Evolutionary conservation across 179 eudicot species (phyloP).

Genomic region (Spergularia azorica): DNA sequence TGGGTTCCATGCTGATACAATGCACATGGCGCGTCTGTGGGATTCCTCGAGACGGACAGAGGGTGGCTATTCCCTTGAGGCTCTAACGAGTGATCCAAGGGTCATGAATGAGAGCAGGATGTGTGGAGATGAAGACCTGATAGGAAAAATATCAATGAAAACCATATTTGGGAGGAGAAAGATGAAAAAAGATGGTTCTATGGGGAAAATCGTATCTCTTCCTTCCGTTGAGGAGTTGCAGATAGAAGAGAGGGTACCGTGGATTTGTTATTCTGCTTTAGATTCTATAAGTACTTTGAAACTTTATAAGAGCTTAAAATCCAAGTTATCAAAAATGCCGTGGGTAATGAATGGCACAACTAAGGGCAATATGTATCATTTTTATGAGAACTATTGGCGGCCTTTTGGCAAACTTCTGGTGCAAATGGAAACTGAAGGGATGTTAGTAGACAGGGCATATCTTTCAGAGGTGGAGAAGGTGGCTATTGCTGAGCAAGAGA

Average conservation of each 20-base stretch:
- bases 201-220: conserved; percentile 69
- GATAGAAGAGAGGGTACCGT: conserved; percentile 59
- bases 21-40: conserved; percentile 99
- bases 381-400: conserved; percentile 76
- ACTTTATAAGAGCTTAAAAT: conserved; percentile 77
- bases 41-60: conserved; percentile 77
- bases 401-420: conserved; percentile 95
- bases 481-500: conserved; percentile 74
- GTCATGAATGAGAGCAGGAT: conserved; percentile 51
- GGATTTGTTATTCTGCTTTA: conserved; percentile 91
- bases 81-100: conserved; percentile 67
- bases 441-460: conserved; percentile 82
- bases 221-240: conserved; percentile 89
- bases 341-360: conserved; percentile 60
- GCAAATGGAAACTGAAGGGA: conserved; percentile 90
- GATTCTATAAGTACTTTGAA: conserved; percentile 88
- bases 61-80: conserved; percentile 97
- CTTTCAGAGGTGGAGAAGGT: conserved; percentile 89
- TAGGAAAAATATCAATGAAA: conserved; percentile 93
- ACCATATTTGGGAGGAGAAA: conserved; percentile 84
- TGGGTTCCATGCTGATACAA: conserved; percentile 97
- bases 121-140: conserved; percentile 42
- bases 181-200: conserved; percentile 76
- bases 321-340: conserved; percentile 50
- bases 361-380: conserved; percentile 67